These are phyloP conservation scores for Allium sativum DNA, from an alignment of 106 monocot species.

Conservation along the genomic window DNA sequence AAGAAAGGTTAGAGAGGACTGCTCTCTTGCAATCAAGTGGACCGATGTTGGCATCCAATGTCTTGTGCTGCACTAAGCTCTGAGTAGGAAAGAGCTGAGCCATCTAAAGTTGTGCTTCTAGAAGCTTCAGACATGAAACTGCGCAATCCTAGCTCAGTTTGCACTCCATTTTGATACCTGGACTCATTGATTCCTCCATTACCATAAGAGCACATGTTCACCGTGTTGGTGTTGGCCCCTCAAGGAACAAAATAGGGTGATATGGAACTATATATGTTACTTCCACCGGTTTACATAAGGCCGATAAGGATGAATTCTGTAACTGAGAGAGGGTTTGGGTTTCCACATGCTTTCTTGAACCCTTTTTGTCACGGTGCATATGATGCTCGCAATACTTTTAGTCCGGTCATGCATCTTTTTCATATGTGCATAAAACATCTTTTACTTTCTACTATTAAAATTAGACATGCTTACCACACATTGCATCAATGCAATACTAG, in stretches of 20 bases:
- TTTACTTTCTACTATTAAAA: no score
- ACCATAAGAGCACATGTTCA: not conserved
- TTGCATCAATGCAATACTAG: no score
- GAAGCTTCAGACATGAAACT: constrained; percentile 43
- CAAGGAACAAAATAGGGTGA: constrained; percentile 5
- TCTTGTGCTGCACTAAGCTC: constrained; percentile 10
- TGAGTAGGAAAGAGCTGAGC: constrained; percentile 13
- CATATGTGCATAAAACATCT: no score
- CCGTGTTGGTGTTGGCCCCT: constrained; percentile 5
- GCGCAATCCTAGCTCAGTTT: constrained; percentile 24
- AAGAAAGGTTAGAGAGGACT: constrained; percentile 38
- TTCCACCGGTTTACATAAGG: constrained; percentile 17
- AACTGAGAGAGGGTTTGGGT: constrained; percentile 41
- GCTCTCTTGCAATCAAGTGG: constrained; percentile 24
- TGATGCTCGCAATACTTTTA: constrained; percentile 19
- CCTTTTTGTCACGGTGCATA: constrained; percentile 42
- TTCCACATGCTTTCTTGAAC: constrained; percentile 99
- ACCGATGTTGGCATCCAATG: not conserved
- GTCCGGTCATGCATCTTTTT: constrained; percentile 11
- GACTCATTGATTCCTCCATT: constrained; percentile 9
- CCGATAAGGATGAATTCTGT: constrained; percentile 34
- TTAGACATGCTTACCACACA: no score
- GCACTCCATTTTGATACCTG: constrained; percentile 28
- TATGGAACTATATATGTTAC: constrained; percentile 2
- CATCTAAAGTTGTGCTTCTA: constrained; percentile 14